Base-by-base conservation (phyloP, 768 basidiomycete species). In the Dioszegia hungarica region DNA sequence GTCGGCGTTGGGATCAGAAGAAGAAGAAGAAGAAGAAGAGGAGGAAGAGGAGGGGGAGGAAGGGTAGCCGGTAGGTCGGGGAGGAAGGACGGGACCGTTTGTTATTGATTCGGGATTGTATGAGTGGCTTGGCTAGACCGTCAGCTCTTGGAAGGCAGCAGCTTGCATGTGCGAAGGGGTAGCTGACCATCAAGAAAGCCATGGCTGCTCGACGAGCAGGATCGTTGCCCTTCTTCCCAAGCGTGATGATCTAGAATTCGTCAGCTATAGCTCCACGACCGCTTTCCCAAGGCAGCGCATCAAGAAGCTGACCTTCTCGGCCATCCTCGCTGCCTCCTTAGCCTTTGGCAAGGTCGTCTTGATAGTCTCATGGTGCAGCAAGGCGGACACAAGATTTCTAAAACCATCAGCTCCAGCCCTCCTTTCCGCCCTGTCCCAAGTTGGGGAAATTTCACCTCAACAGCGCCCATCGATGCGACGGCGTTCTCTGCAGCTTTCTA, bases 341-440 rank as follows among this genome's bases (percentile, higher is more conserved):
- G 95, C 95, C 77, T 97, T 98, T 29, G 94, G 87, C 15, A 97
- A 78, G 0, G 95, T 99, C 5, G 95, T 98, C 75, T 88, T 87
- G 73, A 99, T 90, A 72, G 90, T 88, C 70, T 95, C 90, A 77
- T 98, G 91, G 71, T 97, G 85, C 55, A 99, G 82, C 31, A 98
- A 82, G 4, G 91, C 92, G 24, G 91, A 89, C 60, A 99, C 93
- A 50, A 99, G 79, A 77, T 97, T 97, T 60, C 92, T 94, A 41
- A 56, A 44, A 29, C 33, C 17, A 19, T 24, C 8, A 31, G 29
- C 17, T 2, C n/a, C 61, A 49, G 70, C 54, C 48, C 49, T 52
- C 20, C 22, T 5, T 28, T 17, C 14, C 17, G 5, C 4, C 1
- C 38, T 9, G 17, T 11, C 9, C 12, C 17, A 8, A 9, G 12